Evolutionary conservation across 306 rosid species (phyloP), one percentile per base, ranked within the genome.

Genomic region (Cucurbita ficifolia): DNA sequence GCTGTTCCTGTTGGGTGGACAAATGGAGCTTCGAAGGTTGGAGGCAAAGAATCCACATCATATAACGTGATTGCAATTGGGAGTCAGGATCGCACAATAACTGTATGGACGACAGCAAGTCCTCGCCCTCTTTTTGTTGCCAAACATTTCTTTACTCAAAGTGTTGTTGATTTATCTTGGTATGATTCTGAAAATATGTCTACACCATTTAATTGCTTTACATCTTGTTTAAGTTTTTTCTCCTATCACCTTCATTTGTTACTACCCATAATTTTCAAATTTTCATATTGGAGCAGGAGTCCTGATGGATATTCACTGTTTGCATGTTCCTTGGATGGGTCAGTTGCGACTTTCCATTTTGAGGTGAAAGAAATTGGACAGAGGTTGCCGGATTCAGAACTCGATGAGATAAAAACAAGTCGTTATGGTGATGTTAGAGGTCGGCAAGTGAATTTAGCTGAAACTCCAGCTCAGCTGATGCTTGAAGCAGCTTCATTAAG

Each of bases 141-240:
- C n/a, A 94, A 91, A 91, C 99, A 94, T 84, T 94, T 94, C 79
- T 94, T 91, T 72, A 76, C 90, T 49, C 99, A 94, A 77, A 91
- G 99, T 82, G 99, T 94, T 77, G 99, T 94, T 61, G 99, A 94
- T 89, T 83, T 91, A 76, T 94, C 99, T 79, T 94, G 99, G 99
- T 94, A 89, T 73, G 83, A 6, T 61, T 68, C 80, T 80, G 21
- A 43, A 56, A 39, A 29, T 53, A 29, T 65, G 3, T 21, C 52
- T 45, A 62, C 51, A 24, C 43, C 14, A 78, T 63, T 53, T 77
- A 42, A 65, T 50, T 40, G 35, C 35, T 70, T 70, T 76, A 0
- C 6, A 14, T 69, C 36, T 58, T 49, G 33, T 45, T 35, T 29
- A 18, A 16, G 17, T 73, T 21, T 73, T 21, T 55, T 49, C 21